A percentile compares a stretch with the other conserved stretches of the same genome.
Evolutionary conservation across 2,329 filamentous ascomycete species (phyloP).

Genomic region (Penicillium palitans): DNA sequence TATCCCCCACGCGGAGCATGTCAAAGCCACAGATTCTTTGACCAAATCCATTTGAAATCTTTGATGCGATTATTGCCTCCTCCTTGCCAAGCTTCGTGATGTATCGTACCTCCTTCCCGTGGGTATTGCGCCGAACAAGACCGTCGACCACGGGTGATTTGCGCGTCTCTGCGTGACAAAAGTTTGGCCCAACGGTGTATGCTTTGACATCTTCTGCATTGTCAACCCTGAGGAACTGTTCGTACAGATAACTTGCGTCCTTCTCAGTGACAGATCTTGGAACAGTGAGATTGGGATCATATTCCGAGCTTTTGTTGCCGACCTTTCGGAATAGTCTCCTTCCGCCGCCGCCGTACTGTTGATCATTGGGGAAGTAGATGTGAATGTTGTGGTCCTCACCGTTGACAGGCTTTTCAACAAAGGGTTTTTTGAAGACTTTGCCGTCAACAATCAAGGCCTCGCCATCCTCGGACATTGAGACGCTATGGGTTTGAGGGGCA

Average conservation of each 20-base stretch:
- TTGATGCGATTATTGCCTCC: slow-evolving; percentile 82
- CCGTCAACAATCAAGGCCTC: slow-evolving; percentile 89
- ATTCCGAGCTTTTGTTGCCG: slow-evolving; percentile 98
- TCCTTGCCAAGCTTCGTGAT: slow-evolving; percentile 80
- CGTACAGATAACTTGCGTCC: slow-evolving; percentile 86
- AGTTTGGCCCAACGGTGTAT: slow-evolving; percentile 90
- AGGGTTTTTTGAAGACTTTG: slow-evolving; percentile 78
- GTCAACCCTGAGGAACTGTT: slow-evolving; percentile 94
- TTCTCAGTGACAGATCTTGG: slow-evolving; percentile 81
- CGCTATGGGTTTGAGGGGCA: slow-evolving; percentile 59
- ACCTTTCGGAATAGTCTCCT: slow-evolving; percentile 93
- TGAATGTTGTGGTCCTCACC: slow-evolving; percentile 98
- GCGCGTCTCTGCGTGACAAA: slow-evolving; percentile 94
- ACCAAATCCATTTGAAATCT: slow-evolving; percentile 87
- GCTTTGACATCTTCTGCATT: slow-evolving; percentile 98
- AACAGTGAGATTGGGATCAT: slow-evolving; percentile 70
- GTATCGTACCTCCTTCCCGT: slow-evolving; percentile 95
- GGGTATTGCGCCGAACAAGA: slow-evolving; percentile 90
- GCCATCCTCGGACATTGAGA: slow-evolving; percentile 86
- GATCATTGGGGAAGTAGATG: slow-evolving; percentile 82
- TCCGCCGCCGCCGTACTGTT: slow-evolving; percentile 79
- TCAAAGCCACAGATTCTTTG: slow-evolving; percentile 97
- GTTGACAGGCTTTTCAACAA: slow-evolving; percentile 97
- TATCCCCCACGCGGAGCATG: slow-evolving; percentile 79
- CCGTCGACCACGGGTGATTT: slow-evolving; percentile 98